Percentiles rank a stretch among this genome's conserved stretches.
Conservation (phyloP, 129 eudicot genomes). For the Helianthus tuberosus region DNA sequence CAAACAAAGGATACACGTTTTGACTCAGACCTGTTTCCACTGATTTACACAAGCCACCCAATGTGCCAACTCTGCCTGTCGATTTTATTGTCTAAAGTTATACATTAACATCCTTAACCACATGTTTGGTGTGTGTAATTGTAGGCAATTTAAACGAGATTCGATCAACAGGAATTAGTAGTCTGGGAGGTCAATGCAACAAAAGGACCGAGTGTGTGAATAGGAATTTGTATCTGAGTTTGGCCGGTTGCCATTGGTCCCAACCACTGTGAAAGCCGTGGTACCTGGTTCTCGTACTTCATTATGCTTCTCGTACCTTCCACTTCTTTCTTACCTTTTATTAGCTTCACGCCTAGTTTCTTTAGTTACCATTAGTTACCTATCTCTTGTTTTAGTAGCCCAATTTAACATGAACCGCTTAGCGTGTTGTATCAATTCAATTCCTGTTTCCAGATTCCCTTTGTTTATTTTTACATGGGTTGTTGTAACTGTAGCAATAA, state of each 20-base stretch:
- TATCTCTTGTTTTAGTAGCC: no score
- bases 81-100: not conserved
- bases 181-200: slow-evolving; percentile 78
- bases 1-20: no score
- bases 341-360: not conserved
- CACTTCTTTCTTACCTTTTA: not conserved
- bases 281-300: slow-evolving; percentile 81
- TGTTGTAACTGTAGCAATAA: not conserved
- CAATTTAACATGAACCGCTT: slow-evolving; percentile 5
- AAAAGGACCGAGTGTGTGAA: slow-evolving; percentile 78
- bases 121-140: slow-evolving; percentile 23
- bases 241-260: slow-evolving; percentile 78
- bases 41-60: no score
- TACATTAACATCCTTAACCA: not conserved
- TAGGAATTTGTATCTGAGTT: slow-evolving; percentile 64
- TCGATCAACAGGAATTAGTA: slow-evolving; percentile 92
- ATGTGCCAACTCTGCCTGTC: not conserved
- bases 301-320: not conserved
- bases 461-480: not conserved
- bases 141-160: slow-evolving; percentile 80
- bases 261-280: slow-evolving; percentile 80
- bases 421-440: slow-evolving; percentile 15
- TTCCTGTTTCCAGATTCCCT: slow-evolving; percentile 11
- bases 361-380: not conserved
- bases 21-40: no score